Evolutionary conservation across 2,329 filamentous ascomycete species (phyloP).

Genomic region (Cladobotryum mycophilum): DNA sequence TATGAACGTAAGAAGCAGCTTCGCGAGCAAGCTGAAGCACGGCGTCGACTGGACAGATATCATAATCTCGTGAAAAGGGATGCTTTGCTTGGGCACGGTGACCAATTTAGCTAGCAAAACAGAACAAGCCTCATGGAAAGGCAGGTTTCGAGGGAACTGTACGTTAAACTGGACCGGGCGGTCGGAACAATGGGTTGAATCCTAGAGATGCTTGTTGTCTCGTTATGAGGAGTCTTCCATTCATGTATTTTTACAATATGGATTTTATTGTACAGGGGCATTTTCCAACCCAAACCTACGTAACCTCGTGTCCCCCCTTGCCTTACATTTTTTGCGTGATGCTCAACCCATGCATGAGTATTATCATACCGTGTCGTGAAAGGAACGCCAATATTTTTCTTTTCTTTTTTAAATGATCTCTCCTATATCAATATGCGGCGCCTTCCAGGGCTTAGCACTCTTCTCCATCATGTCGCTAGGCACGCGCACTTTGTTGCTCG

Average conservation of each 20-base stretch:
- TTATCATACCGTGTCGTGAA: conserved; percentile 1
- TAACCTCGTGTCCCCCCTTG: conserved; percentile 3
- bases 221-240: conserved; percentile 8
- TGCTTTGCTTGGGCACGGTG: conserved; percentile 53
- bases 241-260: conserved; percentile 31
- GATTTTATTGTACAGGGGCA: conserved; percentile 28
- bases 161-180: conserved; percentile 2
- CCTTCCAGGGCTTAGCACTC: conserved; percentile 57
- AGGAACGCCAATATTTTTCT: background rate
- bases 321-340: conserved; percentile 12
- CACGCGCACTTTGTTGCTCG: conserved; percentile 55
- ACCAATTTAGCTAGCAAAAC: conserved; percentile 51
- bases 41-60: conserved; percentile 33
- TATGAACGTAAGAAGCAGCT: conserved; percentile 82
- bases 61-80: conserved; percentile 44
- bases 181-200: background rate
- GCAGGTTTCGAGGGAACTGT: background rate
- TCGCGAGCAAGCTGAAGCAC: conserved; percentile 49
- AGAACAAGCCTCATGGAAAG: background rate
- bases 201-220: background rate
- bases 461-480: conserved; percentile 64
- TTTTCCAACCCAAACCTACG: conserved; percentile 10
- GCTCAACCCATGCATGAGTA: conserved; percentile 1
- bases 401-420: conserved; percentile 50
- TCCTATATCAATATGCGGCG: conserved; percentile 63